Evolutionary conservation across 768 basidiomycete genomes (phyloP), one percentile per base, ranked within the genome.

Genomic region (Russula abietina): DNA sequence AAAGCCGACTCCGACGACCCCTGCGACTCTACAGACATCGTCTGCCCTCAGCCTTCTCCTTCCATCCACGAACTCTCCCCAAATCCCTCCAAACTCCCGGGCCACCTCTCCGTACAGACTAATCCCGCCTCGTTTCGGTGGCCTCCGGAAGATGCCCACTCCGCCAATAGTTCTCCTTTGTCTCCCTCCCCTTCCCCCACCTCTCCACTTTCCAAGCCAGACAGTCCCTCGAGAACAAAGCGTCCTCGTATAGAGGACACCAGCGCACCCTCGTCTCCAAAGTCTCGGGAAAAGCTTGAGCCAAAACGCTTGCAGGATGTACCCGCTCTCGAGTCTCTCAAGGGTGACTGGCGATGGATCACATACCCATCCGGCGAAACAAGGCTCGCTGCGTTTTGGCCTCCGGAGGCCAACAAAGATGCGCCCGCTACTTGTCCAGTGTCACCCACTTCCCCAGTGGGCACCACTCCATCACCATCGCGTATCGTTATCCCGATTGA

Each of bases 1-100:
- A 89, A 90, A 75, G 81, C 84, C 0, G 81, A 81, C 71, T 58
- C 71, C 32, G 84, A 87, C 61, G 78, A 80, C 51, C 58, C 55
- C 49, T 60, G 59, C 46, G 55, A 56, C 60, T 39, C 46, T 19
- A 3, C 61, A 24, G 67, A 62, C n/a, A 62, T 62, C 50, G 64
- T 53, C 9, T 63, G 64, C 19, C 33, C 64, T 0, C 55, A 62
- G n/a, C 61, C 64, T 2, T 7, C 55, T 14, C 55, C 45, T 10
- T 39, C 49, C 12, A 59, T 67, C 1, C 54, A 58, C 41, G 58
- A 68, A 9, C 58, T 59, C 4, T 19, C 60, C n/a, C 24, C 55
- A 14, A 54, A 49, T 55, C 43, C 67, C n/a, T 61, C 67, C 33
- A 67, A 68, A 57, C 33, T 62, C 24, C 53, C 65, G 8, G 57